Evolutionary conservation across 805 yeast species (phyloP).

Genomic region (Suhomyces prunicola): DNA sequence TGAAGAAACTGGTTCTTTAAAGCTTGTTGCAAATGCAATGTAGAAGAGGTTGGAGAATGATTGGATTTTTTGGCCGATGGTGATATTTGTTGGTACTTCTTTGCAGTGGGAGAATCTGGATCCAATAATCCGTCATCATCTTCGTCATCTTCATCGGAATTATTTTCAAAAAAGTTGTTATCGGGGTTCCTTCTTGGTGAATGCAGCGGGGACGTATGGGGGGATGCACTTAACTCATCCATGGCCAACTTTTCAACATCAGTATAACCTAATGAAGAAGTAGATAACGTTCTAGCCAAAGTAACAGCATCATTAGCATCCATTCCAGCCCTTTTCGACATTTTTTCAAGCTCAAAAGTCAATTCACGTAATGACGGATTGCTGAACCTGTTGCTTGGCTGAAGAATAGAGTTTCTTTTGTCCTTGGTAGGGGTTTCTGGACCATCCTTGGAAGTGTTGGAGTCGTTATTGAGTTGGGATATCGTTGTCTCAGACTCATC

Average conservation of each 20-base stretch:
- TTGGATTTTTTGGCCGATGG: slow-evolving; percentile 1
- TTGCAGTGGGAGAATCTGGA: slow-evolving; percentile 12
- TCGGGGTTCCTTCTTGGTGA: slow-evolving; percentile 4
- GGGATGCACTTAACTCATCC: slow-evolving; percentile 11
- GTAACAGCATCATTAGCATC: slow-evolving; percentile 80
- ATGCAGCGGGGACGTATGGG: slow-evolving; percentile 10
- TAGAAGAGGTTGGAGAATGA: slow-evolving; percentile 5
- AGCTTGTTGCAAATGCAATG: slow-evolving; percentile 14
- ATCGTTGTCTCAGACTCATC: slow-evolving; percentile 1
- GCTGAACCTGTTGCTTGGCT: slow-evolving; percentile 15
- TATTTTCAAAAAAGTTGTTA: not conserved
- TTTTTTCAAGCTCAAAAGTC: slow-evolving; percentile 69
- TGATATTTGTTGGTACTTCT: slow-evolving; percentile 2
- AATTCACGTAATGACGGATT: slow-evolving; percentile 69
- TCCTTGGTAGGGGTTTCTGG: slow-evolving; percentile 1
- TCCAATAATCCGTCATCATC: slow-evolving; percentile 9
- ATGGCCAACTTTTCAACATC: slow-evolving; percentile 40
- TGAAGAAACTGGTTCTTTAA: slow-evolving; percentile 17
- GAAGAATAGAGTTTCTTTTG: slow-evolving; percentile 5
- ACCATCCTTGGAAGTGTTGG: not conserved
- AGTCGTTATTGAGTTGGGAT: not conserved
- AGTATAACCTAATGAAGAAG: slow-evolving; percentile 61
- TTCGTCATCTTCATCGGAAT: not conserved
- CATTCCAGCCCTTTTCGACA: slow-evolving; percentile 75
- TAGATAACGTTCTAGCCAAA: slow-evolving; percentile 73